Conservation (phyloP, 2,329 filamentous ascomycete species). For the Exophiala xenobiotica region DNA sequence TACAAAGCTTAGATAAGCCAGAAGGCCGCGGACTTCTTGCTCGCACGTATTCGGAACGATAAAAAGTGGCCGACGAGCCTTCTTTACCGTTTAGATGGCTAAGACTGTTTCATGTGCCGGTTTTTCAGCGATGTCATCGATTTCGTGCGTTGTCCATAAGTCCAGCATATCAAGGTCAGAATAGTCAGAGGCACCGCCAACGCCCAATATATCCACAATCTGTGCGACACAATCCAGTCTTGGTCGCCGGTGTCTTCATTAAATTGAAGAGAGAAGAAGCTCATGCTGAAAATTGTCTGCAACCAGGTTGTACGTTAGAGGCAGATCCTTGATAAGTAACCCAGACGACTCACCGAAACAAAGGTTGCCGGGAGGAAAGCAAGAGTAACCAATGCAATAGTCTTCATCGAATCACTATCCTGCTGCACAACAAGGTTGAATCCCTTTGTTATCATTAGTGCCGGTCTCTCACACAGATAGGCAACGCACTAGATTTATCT, state of each 20-base stretch:
- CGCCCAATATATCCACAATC: conserved; percentile 38
- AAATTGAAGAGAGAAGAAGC: conserved; percentile 35
- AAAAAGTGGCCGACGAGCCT: no score
- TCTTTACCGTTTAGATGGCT: no score
- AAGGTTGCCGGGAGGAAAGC: conserved; percentile 40
- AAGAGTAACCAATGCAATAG: conserved; percentile 38
- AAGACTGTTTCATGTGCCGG: no score
- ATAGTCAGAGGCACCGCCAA: conserved; percentile 35
- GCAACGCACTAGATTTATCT: conserved; percentile 36
- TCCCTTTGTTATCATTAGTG: conserved; percentile 27
- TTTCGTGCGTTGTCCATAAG: conserved; percentile 12
- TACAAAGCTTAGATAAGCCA: no score
- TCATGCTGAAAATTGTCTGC: conserved; percentile 38
- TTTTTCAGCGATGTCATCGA: no score
- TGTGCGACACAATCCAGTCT: conserved; percentile 30
- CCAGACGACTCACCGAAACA: conserved; percentile 37
- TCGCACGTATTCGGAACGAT: no score
- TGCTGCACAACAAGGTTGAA: conserved; percentile 38
- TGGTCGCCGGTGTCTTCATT: conserved; percentile 20
- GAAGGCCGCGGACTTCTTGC: no score
- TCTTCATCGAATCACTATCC: conserved; percentile 38
- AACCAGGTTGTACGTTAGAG: conserved; percentile 35
- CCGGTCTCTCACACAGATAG: neutral
- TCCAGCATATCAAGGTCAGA: conserved; percentile 32
- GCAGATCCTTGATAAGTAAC: conserved; percentile 31